Conservation (phyloP, 2,329 filamentous ascomycete species). For the Aspergillus caelatus region DNA sequence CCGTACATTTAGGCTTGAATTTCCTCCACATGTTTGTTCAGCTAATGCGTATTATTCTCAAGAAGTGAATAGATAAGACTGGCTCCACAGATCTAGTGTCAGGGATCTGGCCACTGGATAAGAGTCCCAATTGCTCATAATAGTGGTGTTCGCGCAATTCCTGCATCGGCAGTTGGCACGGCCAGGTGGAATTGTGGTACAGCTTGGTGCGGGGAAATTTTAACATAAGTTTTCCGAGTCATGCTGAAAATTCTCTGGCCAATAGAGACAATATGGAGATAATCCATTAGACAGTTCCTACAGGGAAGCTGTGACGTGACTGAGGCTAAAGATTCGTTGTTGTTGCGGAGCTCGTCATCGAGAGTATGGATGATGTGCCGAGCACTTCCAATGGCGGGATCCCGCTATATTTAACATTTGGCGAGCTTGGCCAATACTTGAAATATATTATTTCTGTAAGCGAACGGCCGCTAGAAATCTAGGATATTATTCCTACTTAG, state of each 20-base stretch:
- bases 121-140: constrained; percentile 8
- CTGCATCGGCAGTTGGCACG: not conserved
- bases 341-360: constrained; percentile 13
- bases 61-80: not conserved
- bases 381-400: not conserved
- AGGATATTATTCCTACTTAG: not conserved
- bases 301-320: constrained; percentile 4
- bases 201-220: not conserved
- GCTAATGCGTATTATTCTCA: not conserved
- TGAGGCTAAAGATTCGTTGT: not conserved
- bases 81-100: not conserved
- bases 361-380: constrained; percentile 15
- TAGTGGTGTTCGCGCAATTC: constrained; percentile 12
- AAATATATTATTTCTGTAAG: not conserved
- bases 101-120: not conserved
- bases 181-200: not conserved
- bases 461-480: not conserved
- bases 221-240: not conserved
- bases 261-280: too few relatives aligned
- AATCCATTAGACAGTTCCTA: not conserved
- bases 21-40: not conserved
- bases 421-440: not conserved
- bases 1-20: not conserved
- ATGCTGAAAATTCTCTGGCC: not conserved
- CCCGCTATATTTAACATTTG: too few relatives aligned